Evolutionary conservation across 169 alveolate genomes (phyloP).

Genomic region (Perkinsus olseni): DNA sequence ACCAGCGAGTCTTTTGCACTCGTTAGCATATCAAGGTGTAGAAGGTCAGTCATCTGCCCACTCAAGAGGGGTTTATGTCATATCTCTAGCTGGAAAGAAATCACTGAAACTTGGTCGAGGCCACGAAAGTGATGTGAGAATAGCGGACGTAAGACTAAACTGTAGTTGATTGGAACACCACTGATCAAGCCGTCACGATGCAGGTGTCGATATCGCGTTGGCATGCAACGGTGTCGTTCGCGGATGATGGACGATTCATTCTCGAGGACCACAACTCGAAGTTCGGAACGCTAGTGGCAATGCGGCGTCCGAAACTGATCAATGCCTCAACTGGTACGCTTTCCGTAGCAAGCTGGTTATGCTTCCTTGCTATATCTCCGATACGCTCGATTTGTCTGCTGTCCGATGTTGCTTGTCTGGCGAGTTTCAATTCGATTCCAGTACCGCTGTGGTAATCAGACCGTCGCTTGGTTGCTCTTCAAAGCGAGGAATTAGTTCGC

Average conservation of each 20-base stretch:
- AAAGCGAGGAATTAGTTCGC: too few relatives aligned
- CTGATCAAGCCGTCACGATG: not conserved
- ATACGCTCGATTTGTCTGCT: too few relatives aligned
- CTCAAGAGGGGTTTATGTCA: constrained; percentile 57
- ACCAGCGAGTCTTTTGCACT: not conserved
- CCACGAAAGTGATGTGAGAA: constrained; percentile 85
- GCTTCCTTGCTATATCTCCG: too few relatives aligned
- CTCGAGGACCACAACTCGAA: constrained; percentile 88
- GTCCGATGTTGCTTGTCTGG: too few relatives aligned
- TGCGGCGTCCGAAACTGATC: constrained; percentile 54
- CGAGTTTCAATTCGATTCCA: too few relatives aligned
- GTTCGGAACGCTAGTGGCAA: constrained; percentile 88
- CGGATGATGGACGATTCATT: constrained; percentile 71
- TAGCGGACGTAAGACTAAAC: constrained; percentile 66
- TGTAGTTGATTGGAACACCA: not conserved
- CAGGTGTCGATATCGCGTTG: constrained; percentile 79
- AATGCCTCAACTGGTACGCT: constrained; percentile 2
- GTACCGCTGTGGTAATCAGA: too few relatives aligned
- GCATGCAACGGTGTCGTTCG: constrained; percentile 76
- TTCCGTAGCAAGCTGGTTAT: too few relatives aligned
- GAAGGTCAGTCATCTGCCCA: constrained; percentile 31
- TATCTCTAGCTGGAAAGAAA: constrained; percentile 58
- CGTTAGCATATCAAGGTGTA: not conserved
- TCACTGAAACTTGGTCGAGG: constrained; percentile 85
- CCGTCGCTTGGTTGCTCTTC: too few relatives aligned